Conservation (phyloP, 2,329 filamentous ascomycete species). For the Monilinia fructigena region DNA sequence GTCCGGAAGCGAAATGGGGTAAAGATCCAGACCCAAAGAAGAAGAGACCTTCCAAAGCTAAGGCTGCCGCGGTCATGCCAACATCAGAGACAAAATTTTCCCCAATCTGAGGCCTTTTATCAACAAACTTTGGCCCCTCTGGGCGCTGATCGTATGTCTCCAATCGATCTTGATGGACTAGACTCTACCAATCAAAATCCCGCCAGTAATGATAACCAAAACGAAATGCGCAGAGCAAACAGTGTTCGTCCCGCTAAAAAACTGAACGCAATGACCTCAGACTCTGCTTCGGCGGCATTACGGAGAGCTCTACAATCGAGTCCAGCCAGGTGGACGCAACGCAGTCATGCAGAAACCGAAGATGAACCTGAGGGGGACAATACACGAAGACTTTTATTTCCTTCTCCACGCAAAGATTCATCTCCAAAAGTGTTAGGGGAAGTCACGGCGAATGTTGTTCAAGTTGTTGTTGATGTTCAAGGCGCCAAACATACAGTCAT, state of each 20-base stretch:
- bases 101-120: slow-evolving; percentile 33
- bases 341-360: slow-evolving; percentile 54
- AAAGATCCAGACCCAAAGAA: slow-evolving; percentile 50
- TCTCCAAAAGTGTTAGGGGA: slow-evolving; percentile 62
- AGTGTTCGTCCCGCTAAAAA: slow-evolving; percentile 36
- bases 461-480: slow-evolving; percentile 44
- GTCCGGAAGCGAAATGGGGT: slow-evolving; percentile 81
- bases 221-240: slow-evolving; percentile 30
- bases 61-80: slow-evolving; percentile 25
- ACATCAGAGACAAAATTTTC: slow-evolving; percentile 39
- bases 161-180: slow-evolving; percentile 18
- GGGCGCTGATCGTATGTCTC: slow-evolving; percentile 15
- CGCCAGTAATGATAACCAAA: not conserved
- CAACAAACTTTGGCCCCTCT: not conserved
- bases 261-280: slow-evolving; percentile 38
- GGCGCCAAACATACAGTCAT: slow-evolving; percentile 31
- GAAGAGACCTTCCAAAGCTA: slow-evolving; percentile 40
- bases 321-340: slow-evolving; percentile 47
- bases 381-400: slow-evolving; percentile 72
- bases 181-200: slow-evolving; percentile 10
- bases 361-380: slow-evolving; percentile 51
- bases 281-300: slow-evolving; percentile 37
- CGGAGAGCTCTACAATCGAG: slow-evolving; percentile 41
- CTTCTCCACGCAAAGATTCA: slow-evolving; percentile 68
- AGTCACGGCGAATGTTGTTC: slow-evolving; percentile 53